These are phyloP conservation scores for Helichrysum umbraculigerum DNA, from an alignment of 129 eudicot species.

Conservation along the genomic window DNA sequence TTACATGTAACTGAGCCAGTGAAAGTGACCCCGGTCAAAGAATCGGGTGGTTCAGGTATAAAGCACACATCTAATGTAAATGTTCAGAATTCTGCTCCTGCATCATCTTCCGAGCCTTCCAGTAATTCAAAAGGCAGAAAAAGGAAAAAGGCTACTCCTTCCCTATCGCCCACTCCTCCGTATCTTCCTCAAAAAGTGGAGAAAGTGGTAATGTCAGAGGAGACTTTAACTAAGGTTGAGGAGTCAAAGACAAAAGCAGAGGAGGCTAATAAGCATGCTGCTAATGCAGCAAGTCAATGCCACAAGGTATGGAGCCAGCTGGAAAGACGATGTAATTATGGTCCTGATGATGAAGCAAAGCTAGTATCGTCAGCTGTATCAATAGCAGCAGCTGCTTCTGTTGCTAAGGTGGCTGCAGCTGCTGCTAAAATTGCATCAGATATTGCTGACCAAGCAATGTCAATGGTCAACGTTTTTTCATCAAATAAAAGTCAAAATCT, in stretches of 20 bases:
- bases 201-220: slow-evolving; percentile 39
- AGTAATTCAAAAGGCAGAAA: slow-evolving; percentile 55
- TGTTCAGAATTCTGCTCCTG: slow-evolving; percentile 38
- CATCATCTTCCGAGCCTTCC: slow-evolving; percentile 33
- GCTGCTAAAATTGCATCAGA: slow-evolving; percentile 82
- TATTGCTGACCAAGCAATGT: slow-evolving; percentile 68
- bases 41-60: slow-evolving; percentile 28
- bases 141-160: slow-evolving; percentile 58
- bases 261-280: slow-evolving; percentile 64
- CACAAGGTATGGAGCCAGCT: slow-evolving; percentile 71
- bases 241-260: slow-evolving; percentile 77
- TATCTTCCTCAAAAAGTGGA: slow-evolving; percentile 26
- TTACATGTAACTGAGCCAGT: slow-evolving; percentile 53
- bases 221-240: slow-evolving; percentile 51
- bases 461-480: slow-evolving; percentile 51
- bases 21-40: slow-evolving; percentile 55
- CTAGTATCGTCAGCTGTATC: slow-evolving; percentile 81
- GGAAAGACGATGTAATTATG: slow-evolving; percentile 46
- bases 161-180: slow-evolving; percentile 40
- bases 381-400: slow-evolving; percentile 85
- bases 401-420: slow-evolving; percentile 97
- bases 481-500: slow-evolving; percentile 31
- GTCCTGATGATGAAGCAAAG: slow-evolving; percentile 61
- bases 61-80: background rate
- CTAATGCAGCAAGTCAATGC: slow-evolving; percentile 64